phyloP scores from a whole-genome alignment of 495 filamentous ascomycete genomes.

The Penicillium herquei region DNA sequence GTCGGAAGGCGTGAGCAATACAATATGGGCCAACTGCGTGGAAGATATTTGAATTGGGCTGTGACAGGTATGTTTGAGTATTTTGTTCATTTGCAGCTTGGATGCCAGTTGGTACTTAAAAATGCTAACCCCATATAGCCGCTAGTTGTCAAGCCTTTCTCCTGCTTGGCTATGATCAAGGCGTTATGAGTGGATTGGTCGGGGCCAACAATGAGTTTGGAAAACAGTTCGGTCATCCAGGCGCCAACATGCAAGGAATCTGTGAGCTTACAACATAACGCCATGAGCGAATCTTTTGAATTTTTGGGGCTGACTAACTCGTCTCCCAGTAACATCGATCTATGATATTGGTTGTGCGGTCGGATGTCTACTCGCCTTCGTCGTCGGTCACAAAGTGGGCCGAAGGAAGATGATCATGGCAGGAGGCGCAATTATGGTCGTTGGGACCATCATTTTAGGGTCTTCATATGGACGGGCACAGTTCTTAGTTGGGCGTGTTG shows the following conservation, averaged over 20 bases:
- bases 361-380: conserved; percentile 41
- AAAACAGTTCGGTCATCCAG: conserved; percentile 37
- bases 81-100: neutral
- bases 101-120: neutral
- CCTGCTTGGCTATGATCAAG: conserved; percentile 39
- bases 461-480: conserved; percentile 47
- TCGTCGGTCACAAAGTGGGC: conserved; percentile 41
- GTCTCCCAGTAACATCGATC: conserved; percentile 32
- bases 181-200: conserved; percentile 38
- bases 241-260: conserved; percentile 40
- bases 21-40: conserved; percentile 15
- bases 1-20: neutral
- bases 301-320: neutral
- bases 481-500: conserved; percentile 49
- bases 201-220: conserved; percentile 40
- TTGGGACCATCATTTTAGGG: conserved; percentile 42
- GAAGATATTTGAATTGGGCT: conserved; percentile 21
- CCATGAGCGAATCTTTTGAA: neutral
- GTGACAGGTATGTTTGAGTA: conserved; percentile 11
- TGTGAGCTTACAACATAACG: conserved; percentile 2
- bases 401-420: conserved; percentile 42
- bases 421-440: conserved; percentile 42
- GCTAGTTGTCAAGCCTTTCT: conserved; percentile 37
- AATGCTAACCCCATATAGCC: conserved; percentile 4
- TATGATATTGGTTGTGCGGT: conserved; percentile 49